Evolutionary conservation across 2,329 filamentous ascomycete genomes (phyloP).

Genomic region (Talaromyces sp.): DNA sequence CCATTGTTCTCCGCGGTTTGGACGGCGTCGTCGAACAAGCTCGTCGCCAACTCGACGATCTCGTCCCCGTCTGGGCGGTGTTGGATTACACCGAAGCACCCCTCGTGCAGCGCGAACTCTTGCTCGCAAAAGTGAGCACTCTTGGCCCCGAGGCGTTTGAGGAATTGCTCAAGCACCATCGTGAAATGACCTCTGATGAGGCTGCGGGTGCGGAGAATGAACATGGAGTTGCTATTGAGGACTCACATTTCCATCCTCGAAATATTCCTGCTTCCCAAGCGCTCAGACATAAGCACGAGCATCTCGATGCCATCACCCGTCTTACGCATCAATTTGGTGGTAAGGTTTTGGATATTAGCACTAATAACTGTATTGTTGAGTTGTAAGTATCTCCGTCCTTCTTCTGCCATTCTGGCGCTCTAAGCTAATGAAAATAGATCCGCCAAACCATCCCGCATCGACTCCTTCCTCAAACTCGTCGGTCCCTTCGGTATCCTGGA

Average conservation of each 20-base stretch:
- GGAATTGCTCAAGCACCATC: conserved; percentile 90
- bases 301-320: conserved; percentile 93
- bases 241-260: conserved; percentile 79
- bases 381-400: conserved; percentile 59
- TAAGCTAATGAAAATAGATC: conserved; percentile 53
- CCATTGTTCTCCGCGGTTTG: conserved; percentile 92
- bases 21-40: conserved; percentile 98
- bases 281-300: conserved; percentile 93
- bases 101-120: conserved; percentile 89
- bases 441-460: conserved; percentile 88
- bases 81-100: conserved; percentile 91
- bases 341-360: conserved; percentile 96
- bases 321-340: conserved; percentile 96
- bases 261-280: conserved; percentile 83
- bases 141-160: conserved; percentile 97
- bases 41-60: conserved; percentile 87
- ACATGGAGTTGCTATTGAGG: conserved; percentile 29
- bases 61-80: conserved; percentile 97
- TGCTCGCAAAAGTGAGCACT: conserved; percentile 95
- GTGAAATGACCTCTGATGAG: conserved; percentile 68
- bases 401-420: not conserved
- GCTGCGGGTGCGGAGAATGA: conserved; percentile 44
- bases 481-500: conserved; percentile 93
- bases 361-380: conserved; percentile 97
- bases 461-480: conserved; percentile 96